Conservation (phyloP, 192 early-diverging fungal genomes). For the Entomortierella chlamydospora region DNA sequence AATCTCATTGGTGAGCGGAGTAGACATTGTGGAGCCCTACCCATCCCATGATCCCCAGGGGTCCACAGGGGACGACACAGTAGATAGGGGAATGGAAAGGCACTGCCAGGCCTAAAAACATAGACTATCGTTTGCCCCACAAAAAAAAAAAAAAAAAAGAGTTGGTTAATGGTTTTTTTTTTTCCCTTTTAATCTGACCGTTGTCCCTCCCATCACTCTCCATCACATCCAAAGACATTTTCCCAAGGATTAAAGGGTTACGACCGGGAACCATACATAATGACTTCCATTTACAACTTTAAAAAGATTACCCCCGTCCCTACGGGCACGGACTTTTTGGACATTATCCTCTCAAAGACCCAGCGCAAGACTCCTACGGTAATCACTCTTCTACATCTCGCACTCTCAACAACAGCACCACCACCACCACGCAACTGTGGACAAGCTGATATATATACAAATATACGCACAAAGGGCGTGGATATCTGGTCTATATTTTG, state of each 20-base stretch:
- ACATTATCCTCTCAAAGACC: slow-evolving; percentile 98
- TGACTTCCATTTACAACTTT: slow-evolving; percentile 91
- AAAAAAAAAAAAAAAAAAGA: too few species aligned
- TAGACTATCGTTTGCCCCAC: too few species aligned
- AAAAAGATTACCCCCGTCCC: slow-evolving; percentile 98
- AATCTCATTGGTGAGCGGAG: too few species aligned
- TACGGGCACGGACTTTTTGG: slow-evolving; percentile 91
- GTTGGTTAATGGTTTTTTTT: neutral
- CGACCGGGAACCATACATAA: slow-evolving; percentile 6
- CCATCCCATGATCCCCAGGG: too few species aligned
- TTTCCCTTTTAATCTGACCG: slow-evolving; percentile 2
- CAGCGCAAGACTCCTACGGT: slow-evolving; percentile 97
- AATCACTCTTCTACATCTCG: slow-evolving; percentile 40
- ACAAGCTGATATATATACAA: too few species aligned
- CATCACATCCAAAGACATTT: neutral
- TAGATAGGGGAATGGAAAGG: too few species aligned
- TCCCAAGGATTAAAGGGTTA: neutral
- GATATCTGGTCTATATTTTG: too few species aligned
- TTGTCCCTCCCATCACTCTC: neutral
- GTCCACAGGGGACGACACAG: too few species aligned
- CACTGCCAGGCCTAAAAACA: too few species aligned
- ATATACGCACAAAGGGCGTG: too few species aligned
- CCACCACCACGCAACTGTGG: slow-evolving; percentile 92
- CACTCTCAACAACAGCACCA: too few species aligned
- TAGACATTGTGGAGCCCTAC: too few species aligned